Evolutionary conservation across 768 basidiomycete species (phyloP), one percentile per base, ranked within the genome.

Genomic region (Podaxis sp.): DNA sequence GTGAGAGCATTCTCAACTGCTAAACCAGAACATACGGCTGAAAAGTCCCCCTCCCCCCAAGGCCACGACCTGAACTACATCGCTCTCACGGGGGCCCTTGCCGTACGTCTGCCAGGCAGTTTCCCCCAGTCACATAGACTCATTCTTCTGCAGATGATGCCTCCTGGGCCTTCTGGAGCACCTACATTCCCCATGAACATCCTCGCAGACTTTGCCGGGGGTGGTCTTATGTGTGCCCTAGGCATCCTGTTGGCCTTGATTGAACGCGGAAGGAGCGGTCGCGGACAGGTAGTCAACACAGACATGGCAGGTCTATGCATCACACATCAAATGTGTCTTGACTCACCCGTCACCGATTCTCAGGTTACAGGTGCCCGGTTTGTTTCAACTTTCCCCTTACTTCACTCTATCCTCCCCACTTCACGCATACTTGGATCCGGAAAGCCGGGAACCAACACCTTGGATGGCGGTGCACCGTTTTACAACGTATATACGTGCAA

Each of bases 31-130:
- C 2, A 9, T 52, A 55, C 29, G 54, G 27, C 25, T 49, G 19
- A 38, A 58, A 33, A 38, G 11, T 15, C 55, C 25, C 11, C 27
- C 27, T 29, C 27, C 27, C 27, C 27, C 46, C 19, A 49, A 86
- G 92, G 92, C 17, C 92, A 94, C 69, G 92, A 94, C 69, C 82
- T 94, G 60, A 94, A 93, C 71, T 94, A 93, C 70, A 80, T 93
- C 12, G 91, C 92, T 15, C 77, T 91, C 37, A 91, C 89, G 63
- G 92, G 92, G 0, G 79, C 89, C 2, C 74, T 93, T 8, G 84
- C 89, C 8, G 90, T 90, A 66, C 55, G 76, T 68, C 6, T 22
- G 50, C 24, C 2, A 58, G 12, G 2, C 38, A 22, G 11, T 43
- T 15, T 33, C 6, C 17, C 33, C 12, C 8, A 6, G 9, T 37